Evolutionary conservation across 2,329 filamentous ascomycete species (phyloP).

Genomic region (Blastomyces emzantsi): DNA sequence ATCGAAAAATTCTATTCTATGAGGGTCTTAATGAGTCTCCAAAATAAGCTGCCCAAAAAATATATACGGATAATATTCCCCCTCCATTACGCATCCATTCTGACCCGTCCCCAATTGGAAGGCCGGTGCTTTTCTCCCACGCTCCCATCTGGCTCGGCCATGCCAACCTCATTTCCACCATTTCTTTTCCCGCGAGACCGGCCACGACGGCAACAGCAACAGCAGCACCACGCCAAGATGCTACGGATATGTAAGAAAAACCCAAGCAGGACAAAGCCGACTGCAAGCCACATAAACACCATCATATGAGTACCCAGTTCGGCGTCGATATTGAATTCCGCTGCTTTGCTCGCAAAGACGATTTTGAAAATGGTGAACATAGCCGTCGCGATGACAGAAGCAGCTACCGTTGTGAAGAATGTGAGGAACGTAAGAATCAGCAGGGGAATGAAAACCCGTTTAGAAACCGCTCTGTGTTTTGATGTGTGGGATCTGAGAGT

Average conservation of each 20-base stretch:
- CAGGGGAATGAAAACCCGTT: constrained; percentile 50
- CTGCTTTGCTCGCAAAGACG: constrained; percentile 58
- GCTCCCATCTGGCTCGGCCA: neutral
- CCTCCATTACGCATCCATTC: constrained; percentile 3
- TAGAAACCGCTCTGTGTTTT: constrained; percentile 1
- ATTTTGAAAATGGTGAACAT: constrained; percentile 76
- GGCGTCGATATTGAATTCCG: constrained; percentile 66
- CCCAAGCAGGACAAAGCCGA: constrained; percentile 56
- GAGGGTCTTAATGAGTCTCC: no score
- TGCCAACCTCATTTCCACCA: neutral
- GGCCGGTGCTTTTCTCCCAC: constrained; percentile 5
- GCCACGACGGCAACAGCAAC: constrained; percentile 48
- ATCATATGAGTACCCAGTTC: constrained; percentile 66
- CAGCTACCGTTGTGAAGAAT: constrained; percentile 59
- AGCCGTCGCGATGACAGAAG: constrained; percentile 65
- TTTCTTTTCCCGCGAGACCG: constrained; percentile 12
- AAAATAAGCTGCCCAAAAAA: neutral
- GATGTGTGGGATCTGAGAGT: constrained; percentile 29
- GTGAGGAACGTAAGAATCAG: constrained; percentile 59
- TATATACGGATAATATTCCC: neutral
- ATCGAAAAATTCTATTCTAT: neutral
- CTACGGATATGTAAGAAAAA: constrained; percentile 61
- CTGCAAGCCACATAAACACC: constrained; percentile 81
- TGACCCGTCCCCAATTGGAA: constrained; percentile 8
- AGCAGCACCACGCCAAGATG: constrained; percentile 47